Conservation (phyloP, 75 land plant species). For the Ceratopteris richardii region DNA sequence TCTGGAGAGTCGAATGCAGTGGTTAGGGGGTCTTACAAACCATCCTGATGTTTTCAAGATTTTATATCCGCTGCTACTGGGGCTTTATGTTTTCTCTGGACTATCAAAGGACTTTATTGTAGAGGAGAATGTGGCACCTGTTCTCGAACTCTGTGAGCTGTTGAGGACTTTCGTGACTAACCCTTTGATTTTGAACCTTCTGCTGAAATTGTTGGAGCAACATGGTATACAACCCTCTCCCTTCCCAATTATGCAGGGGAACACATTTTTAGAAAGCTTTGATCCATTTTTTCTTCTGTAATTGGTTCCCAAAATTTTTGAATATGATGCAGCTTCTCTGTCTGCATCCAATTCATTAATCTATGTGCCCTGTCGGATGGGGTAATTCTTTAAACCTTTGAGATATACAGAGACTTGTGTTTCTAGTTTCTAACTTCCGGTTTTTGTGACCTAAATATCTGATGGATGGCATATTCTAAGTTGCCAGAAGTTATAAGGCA, state of each 20-base stretch:
- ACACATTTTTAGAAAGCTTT: conserved; percentile 30
- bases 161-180: conserved; percentile 55
- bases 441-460: too few species aligned
- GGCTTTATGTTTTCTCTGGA: conserved; percentile 46
- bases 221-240: conserved; percentile 27
- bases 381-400: too few species aligned
- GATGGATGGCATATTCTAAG: too few species aligned
- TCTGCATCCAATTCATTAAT: too few species aligned
- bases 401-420: too few species aligned
- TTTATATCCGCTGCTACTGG: conserved; percentile 66
- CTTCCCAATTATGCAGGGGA: background rate
- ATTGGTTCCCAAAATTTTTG: too few species aligned
- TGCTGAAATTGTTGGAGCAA: conserved; percentile 32
- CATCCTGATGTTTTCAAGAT: conserved; percentile 83
- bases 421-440: too few species aligned
- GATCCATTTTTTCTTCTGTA: conserved; percentile 61
- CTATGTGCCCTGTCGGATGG: too few species aligned
- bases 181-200: conserved; percentile 62
- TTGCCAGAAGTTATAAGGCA: too few species aligned
- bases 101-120: conserved; percentile 6
- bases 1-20: conserved; percentile 29
- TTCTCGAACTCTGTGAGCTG: conserved; percentile 31
- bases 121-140: conserved; percentile 13
- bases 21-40: conserved; percentile 91
- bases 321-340: too few species aligned